phyloP scores from a whole-genome alignment of 176 grass and related monocot species.

The Lolium rigidum region DNA sequence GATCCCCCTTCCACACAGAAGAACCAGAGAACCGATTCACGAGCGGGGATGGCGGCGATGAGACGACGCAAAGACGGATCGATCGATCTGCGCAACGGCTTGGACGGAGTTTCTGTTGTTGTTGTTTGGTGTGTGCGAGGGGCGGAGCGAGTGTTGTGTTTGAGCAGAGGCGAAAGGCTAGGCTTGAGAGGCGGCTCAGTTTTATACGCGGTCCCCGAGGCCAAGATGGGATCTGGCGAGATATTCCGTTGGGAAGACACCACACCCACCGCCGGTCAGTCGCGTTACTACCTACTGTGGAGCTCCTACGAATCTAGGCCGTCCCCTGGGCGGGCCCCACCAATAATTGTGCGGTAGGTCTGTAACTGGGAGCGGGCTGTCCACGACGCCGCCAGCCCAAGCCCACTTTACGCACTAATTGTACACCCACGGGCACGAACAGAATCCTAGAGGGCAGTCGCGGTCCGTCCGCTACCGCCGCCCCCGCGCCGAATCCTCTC shows the following conservation, averaged over 20 bases:
- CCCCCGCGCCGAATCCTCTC: no score
- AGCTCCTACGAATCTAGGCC: background rate
- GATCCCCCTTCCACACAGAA: background rate
- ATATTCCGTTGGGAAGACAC: background rate
- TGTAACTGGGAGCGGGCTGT: no score
- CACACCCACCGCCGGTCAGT: background rate
- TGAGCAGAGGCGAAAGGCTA: conserved; percentile 2
- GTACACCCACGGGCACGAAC: no score
- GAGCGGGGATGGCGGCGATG: background rate
- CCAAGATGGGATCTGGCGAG: background rate
- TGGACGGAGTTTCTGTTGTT: background rate
- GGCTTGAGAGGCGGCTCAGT: background rate
- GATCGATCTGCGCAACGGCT: background rate
- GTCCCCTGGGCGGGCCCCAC: background rate
- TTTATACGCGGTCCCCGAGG: conserved; percentile 23
- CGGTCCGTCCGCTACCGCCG: no score
- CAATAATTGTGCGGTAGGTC: background rate
- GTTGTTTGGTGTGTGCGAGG: background rate
- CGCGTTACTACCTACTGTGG: no score
- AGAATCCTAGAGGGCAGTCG: no score
- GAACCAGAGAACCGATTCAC: background rate
- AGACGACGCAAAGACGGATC: background rate
- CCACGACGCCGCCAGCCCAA: no score
- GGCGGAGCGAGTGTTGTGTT: background rate
- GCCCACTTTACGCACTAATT: no score